A percentile compares a stretch with the other conserved stretches of the same genome.
phyloP scores from a whole-genome alignment of 164 flowering plant genomes.

The Cinnamomum micranthum region DNA sequence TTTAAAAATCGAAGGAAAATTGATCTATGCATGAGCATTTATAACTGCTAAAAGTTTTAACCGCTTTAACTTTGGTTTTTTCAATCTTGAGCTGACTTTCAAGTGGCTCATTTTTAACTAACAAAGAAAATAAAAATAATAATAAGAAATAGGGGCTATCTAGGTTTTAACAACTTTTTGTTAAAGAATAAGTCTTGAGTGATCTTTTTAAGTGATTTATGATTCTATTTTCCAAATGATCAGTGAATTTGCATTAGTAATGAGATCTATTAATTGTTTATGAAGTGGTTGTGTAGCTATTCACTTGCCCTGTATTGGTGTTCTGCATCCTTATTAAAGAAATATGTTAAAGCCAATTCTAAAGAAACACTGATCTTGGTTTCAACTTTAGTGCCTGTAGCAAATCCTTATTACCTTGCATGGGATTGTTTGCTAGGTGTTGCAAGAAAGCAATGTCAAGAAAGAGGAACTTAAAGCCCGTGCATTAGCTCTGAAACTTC shows the following conservation, averaged over 20 bases:
- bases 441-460: slow-evolving; percentile 57
- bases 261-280: background rate
- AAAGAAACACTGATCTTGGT: slow-evolving; percentile 3
- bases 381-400: background rate
- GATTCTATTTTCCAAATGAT: background rate
- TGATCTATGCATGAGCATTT: no score
- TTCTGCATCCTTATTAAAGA: background rate
- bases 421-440: slow-evolving; percentile 43
- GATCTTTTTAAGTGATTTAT: no score
- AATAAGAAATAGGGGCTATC: no score
- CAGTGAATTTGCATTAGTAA: background rate
- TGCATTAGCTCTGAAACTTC: slow-evolving; percentile 62
- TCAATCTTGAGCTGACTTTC: no score
- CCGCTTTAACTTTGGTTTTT: no score
- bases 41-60: no score
- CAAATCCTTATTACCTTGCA: background rate
- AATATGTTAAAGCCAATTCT: background rate
- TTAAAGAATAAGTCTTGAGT: no score
- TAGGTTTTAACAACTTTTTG: no score
- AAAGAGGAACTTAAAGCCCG: slow-evolving; percentile 86
- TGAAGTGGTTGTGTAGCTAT: background rate
- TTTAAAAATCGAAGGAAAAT: no score
- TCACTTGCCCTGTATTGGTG: background rate
- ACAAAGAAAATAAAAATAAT: no score
- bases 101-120: no score